Conservation (phyloP, 495 filamentous ascomycete species). For the Saxophila tyrrhenica region DNA sequence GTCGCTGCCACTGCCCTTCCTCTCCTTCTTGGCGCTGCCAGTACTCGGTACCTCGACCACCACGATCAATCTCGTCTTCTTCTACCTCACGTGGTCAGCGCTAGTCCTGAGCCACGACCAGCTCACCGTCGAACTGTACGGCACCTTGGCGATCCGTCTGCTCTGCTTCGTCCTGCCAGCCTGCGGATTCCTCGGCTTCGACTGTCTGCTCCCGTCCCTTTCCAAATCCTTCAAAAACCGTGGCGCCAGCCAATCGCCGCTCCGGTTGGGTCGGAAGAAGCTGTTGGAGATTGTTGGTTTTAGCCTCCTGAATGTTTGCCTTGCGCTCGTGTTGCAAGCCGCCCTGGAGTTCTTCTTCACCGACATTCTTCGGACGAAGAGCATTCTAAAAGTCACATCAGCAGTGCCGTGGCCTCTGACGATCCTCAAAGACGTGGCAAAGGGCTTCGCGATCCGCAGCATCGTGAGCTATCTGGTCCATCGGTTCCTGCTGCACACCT, state of each 20-base stretch:
- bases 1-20: slow-evolving; percentile 46
- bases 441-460: slow-evolving; percentile 44
- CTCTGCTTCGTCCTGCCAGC: slow-evolving; percentile 67
- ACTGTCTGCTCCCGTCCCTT: slow-evolving; percentile 54
- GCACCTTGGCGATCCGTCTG: slow-evolving; percentile 53
- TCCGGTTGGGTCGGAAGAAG: slow-evolving; percentile 19
- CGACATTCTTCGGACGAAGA: slow-evolving; percentile 38
- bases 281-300: slow-evolving; percentile 36
- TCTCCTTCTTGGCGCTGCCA: slow-evolving; percentile 52
- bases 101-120: slow-evolving; percentile 66
- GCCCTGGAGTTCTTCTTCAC: slow-evolving; percentile 42
- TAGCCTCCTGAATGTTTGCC: slow-evolving; percentile 52
- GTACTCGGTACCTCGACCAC: slow-evolving; percentile 56
- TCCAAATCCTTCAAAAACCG: slow-evolving; percentile 57
- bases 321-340: slow-evolving; percentile 35
- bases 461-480: slow-evolving; percentile 58
- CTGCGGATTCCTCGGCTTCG: slow-evolving; percentile 60
- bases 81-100: slow-evolving; percentile 83
- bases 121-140: slow-evolving; percentile 63
- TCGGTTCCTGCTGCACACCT: slow-evolving; percentile 55
- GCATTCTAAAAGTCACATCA: slow-evolving; percentile 47
- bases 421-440: slow-evolving; percentile 41
- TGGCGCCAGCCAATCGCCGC: slow-evolving; percentile 50
- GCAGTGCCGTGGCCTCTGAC: slow-evolving; percentile 51
- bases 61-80: slow-evolving; percentile 75